A percentile compares a stretch with the other conserved stretches of the same genome.
Evolutionary conservation across 768 basidiomycete species (phyloP).

Genomic region (Mycena latifolia): DNA sequence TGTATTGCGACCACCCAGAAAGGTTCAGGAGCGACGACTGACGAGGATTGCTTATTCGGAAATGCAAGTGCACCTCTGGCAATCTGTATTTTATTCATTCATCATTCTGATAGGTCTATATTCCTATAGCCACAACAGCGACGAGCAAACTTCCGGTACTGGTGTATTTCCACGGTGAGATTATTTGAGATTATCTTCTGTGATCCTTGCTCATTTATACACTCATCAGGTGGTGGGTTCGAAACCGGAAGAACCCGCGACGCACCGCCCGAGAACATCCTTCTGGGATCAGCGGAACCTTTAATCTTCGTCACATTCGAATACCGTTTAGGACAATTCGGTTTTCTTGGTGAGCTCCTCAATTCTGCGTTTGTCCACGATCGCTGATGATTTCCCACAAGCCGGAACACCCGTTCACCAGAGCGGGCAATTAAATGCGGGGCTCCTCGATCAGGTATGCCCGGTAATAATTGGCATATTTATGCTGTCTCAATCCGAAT

Average conservation of each 20-base stretch:
- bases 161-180: conserved; percentile 56
- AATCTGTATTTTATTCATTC: neutral
- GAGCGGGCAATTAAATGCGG: conserved; percentile 32
- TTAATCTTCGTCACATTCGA: no score
- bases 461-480: neutral
- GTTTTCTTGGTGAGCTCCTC: conserved; percentile 50
- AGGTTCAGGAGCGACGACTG: conserved; percentile 38
- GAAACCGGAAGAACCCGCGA: conserved; percentile 51
- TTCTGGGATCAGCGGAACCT: conserved; percentile 45
- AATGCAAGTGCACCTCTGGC: conserved; percentile 50
- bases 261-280: conserved; percentile 46
- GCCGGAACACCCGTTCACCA: conserved; percentile 49
- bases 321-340: conserved; percentile 56
- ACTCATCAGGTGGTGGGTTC: conserved; percentile 53
- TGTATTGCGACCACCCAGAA: no score
- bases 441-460: no score
- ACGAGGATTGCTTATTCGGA: conserved; percentile 59
- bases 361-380: neutral
- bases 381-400: conserved; percentile 32
- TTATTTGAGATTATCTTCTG: neutral
- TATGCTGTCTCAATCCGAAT: neutral
- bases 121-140: conserved; percentile 30
- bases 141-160: no score
- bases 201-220: no score
- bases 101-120: conserved; percentile 28